These are phyloP conservation scores for Pseudocercospora pini-densiflorae DNA, from an alignment of 2,329 filamentous ascomycete species.

Conservation along the genomic window DNA sequence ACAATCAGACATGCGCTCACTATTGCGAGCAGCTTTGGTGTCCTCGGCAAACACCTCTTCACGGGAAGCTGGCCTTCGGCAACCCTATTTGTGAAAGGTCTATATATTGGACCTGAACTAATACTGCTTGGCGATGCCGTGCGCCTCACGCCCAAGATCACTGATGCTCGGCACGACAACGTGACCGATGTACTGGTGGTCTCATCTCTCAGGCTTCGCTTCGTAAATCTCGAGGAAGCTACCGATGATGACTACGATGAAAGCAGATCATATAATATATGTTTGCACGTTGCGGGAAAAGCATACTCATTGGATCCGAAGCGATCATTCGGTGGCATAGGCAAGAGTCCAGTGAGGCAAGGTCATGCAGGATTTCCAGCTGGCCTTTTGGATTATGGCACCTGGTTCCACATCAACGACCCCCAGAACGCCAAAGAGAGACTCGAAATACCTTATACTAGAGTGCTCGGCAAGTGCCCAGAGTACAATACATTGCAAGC, in stretches of 20 bases:
- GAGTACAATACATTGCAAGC: constrained; percentile 55
- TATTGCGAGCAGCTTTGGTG: constrained; percentile 56
- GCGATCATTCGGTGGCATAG: constrained; percentile 39
- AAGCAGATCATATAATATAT: constrained; percentile 46
- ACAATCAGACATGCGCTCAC: constrained; percentile 61
- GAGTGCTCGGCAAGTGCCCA: constrained; percentile 59
- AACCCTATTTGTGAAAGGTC: constrained; percentile 56
- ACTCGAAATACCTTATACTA: constrained; percentile 53
- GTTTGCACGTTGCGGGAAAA: constrained; percentile 55
- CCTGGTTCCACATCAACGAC: constrained; percentile 57
- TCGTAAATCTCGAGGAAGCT: constrained; percentile 53
- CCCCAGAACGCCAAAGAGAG: constrained; percentile 45
- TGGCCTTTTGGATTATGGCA: constrained; percentile 47
- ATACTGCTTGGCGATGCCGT: constrained; percentile 59
- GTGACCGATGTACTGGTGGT: constrained; percentile 60
- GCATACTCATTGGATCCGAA: constrained; percentile 50
- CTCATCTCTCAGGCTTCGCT: constrained; percentile 56
- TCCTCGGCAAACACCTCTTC: constrained; percentile 59
- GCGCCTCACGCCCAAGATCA: constrained; percentile 47
- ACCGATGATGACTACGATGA: constrained; percentile 53
- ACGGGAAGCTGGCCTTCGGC: constrained; percentile 60
- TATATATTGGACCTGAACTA: constrained; percentile 63
- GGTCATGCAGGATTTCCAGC: constrained; percentile 22
- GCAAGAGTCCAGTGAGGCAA: constrained; percentile 29
- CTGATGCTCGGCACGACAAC: constrained; percentile 25